Evolutionary conservation across 768 basidiomycete genomes (phyloP), one percentile per base, ranked within the genome.

Genomic region (Pulveroboletus sp.): DNA sequence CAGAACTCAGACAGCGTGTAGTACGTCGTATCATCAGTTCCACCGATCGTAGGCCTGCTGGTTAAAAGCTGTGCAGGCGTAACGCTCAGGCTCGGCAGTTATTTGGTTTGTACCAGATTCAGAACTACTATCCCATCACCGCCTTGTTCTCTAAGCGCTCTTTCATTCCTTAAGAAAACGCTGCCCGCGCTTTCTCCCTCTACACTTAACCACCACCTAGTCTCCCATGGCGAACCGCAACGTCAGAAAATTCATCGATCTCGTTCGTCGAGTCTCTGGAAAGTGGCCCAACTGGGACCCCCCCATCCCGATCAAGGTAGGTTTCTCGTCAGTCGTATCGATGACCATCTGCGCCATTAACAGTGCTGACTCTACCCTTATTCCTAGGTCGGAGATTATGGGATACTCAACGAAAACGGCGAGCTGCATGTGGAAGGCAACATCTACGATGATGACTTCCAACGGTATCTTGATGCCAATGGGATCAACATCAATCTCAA

Each of bases 211-310:
- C 9, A 38, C 40, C 14, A 33, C 41, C 34, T 9, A 12, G 13
- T 16, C 8, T 1, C n/a, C 27, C 1, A 49, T 24, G 34, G 25
- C 38, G 33, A 49, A 55, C 36, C 48, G 50, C 34, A 46, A 58
- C 9, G 60, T 51, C 0, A 55, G 65, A 31, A 67, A 66, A 34
- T 67, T 56, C 45, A 52, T 65, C 37, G 66, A 67, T 39, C 62
- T 67, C 41, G 57, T 69, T 39, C 58, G 43, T 13, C 40, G 36
- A 5, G 47, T 45, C 11, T 62, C 63, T 21, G 62, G 60, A n/a
- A 65, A 66, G 45, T 66, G 63, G 60, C 53, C 64, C 10, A 67
- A 57, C 40, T 69, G 63, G 63, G 65, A 68, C 45, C 61, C 68
- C 14, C 63, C 68, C 31, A 60, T 57, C 40, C 58, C 54, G 32